A percentile compares a stretch with the other conserved stretches of the same genome.
Conservation (phyloP, 2,329 filamentous ascomycete genomes). For the Microdochium paspali region DNA sequence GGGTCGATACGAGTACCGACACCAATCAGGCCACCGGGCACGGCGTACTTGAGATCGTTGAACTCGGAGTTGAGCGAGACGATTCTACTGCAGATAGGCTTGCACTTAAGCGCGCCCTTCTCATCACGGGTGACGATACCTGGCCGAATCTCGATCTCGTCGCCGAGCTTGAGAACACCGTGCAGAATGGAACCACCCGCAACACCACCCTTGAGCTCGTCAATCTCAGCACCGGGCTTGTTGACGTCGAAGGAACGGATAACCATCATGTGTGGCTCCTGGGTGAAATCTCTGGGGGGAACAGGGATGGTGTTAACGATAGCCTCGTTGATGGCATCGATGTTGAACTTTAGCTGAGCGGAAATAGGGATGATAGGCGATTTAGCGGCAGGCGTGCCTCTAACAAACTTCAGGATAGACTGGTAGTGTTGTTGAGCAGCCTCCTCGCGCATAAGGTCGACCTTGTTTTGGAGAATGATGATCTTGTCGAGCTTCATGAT, state of each 20-base stretch:
- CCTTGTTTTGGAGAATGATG: constrained; percentile 99
- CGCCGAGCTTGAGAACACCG: constrained; percentile 91
- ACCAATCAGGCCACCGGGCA: constrained; percentile 95
- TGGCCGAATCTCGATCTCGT: constrained; percentile 98
- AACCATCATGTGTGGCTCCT: constrained; percentile 95
- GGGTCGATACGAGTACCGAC: constrained; percentile 96
- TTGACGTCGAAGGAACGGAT: constrained; percentile 99
- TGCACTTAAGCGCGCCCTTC: constrained; percentile 88
- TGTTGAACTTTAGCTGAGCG: constrained; percentile 98
- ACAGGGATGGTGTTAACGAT: constrained; percentile 94
- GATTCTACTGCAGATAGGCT: constrained; percentile 91
- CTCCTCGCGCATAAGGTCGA: constrained; percentile 96
- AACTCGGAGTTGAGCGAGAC: constrained; percentile 94
- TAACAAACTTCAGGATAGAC: constrained; percentile 96
- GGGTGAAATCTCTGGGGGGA: constrained; percentile 80
- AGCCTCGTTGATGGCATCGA: constrained; percentile 94
- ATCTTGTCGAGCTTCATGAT: constrained; percentile 99
- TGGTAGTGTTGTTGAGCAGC: constrained; percentile 89
- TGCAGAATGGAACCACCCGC: constrained; percentile 94
- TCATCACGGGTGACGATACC: constrained; percentile 96
- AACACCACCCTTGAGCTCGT: constrained; percentile 96
- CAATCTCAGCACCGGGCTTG: constrained; percentile 98
- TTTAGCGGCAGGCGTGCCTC: constrained; percentile 91
- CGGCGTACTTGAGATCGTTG: constrained; percentile 97
- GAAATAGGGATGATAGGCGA: constrained; percentile 94